Evolutionary conservation across 2,329 filamentous ascomycete genomes (phyloP).

Genomic region (Ceratocystis diversiconidia): DNA sequence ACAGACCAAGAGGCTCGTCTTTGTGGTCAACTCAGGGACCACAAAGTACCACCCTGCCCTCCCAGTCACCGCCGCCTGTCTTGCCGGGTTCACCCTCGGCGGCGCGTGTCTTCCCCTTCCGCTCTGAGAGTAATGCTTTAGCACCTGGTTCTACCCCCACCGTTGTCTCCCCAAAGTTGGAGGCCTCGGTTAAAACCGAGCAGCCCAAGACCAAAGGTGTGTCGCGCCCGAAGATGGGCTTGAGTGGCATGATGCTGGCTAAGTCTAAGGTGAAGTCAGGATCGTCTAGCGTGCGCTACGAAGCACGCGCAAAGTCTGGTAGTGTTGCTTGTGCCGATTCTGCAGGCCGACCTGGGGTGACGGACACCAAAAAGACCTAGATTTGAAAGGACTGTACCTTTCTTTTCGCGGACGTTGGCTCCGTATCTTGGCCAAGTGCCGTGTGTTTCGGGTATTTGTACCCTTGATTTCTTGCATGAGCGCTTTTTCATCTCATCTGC

Average conservation of each 20-base stretch:
- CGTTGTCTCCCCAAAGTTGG: not conserved
- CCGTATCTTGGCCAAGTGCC: not conserved
- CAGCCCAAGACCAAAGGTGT: not conserved
- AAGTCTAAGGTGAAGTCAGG: not conserved
- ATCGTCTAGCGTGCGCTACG: not conserved
- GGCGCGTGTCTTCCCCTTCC: not conserved
- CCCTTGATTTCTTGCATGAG: not conserved
- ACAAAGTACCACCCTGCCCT: not conserved
- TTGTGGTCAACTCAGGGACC: not conserved
- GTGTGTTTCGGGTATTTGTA: not conserved
- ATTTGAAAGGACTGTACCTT: not conserved
- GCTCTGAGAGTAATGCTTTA: not conserved
- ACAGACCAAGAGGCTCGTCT: not conserved
- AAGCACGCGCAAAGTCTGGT: not conserved
- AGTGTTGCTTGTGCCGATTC: not conserved
- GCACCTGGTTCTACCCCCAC: not conserved
- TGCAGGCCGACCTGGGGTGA: not conserved
- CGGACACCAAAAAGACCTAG: not conserved
- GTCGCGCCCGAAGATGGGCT: not conserved
- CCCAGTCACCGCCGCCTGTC: not conserved
- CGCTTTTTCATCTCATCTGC: not conserved
- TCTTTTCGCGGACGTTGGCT: not conserved
- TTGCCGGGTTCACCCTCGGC: not conserved
- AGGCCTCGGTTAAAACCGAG: not conserved
- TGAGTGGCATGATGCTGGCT: conserved; percentile 1